Evolutionary conservation across 208 protist species (phyloP).

Genomic region (Leishmania amazonensis): DNA sequence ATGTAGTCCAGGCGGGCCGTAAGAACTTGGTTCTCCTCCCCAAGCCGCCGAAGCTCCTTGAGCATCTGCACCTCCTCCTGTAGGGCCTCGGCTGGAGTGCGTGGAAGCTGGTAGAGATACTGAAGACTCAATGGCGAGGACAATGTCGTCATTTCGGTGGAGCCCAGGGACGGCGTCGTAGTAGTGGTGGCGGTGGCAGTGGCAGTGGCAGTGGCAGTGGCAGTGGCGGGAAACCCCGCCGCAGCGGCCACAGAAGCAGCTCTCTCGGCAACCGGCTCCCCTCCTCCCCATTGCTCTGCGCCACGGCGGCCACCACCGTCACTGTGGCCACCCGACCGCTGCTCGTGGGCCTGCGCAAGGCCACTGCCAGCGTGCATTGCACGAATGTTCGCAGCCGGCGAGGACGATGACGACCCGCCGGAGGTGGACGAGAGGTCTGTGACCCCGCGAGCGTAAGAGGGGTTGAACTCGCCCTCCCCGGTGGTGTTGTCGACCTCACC

Average conservation of each 20-base stretch:
- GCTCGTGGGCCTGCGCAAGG: neutral
- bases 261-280: neutral
- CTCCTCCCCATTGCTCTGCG: neutral
- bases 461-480: constrained; percentile 19
- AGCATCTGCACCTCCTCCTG: constrained; percentile 64
- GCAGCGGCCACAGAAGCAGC: neutral
- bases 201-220: no score
- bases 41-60: constrained; percentile 41
- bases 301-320: neutral
- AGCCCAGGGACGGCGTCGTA: constrained; percentile 5
- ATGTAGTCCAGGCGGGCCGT: constrained; percentile 34
- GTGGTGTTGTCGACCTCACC: neutral
- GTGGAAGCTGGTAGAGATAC: constrained; percentile 55
- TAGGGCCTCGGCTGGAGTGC: constrained; percentile 51
- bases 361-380: neutral
- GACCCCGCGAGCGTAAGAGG: constrained; percentile 32
- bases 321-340: neutral
- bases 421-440: constrained; percentile 29
- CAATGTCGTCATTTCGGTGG: constrained; percentile 1
- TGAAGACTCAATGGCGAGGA: constrained; percentile 32
- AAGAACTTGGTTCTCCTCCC: constrained; percentile 42
- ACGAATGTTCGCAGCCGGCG: neutral
- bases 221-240: neutral
- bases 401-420: neutral
- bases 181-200: neutral